Evolutionary conservation across 2,329 filamentous ascomycete species (phyloP), one percentile per base, ranked within the genome.

Genomic region (Dactylellina haptotyla): DNA sequence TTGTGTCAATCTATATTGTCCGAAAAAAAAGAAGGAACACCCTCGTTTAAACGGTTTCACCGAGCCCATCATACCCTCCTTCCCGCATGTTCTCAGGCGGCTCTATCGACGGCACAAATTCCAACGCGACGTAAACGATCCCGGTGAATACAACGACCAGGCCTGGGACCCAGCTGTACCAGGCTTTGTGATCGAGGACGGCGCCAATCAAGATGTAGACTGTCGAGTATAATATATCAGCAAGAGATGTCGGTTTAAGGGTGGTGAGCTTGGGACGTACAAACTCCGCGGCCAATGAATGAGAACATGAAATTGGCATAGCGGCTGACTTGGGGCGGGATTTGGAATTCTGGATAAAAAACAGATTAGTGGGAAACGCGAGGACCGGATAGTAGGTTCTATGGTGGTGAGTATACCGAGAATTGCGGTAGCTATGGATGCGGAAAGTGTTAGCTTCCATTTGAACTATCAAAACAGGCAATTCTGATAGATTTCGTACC

Each of bases 291-390:
- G 75, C 95, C 95, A 78, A 98, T 84, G 86, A 99, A 98, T 67
- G 92, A 96, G 85, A 98, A 98, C 82, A 98, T 89, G 85, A 99
- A 99, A 9, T 92, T 96, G 62, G 93, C 94, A 84, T 98, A 97
- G 83, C 92, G 90, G 69, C 93, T 90, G 62, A 97, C 86, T 81
- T 97, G 93, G 71, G 93, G 92, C 56, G 95, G 94, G 78, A 97
- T 94, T 82, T 97, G 90, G 84, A 98, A 96, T 83, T 99, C 95
- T 85, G 78, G 6, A 65, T 45, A 14, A 41, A 25, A 34, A 58
- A 70, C n/a, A n/a, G n/a, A n/a, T 64, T 51, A 54, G 46, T 20
- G 4, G 39, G 8, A n/a, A n/a, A n/a, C 30, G 14, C 4, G 20
- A 20, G n/a, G 18, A 34, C 18, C 1, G 28, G 18, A 25, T 45